Evolutionary conservation across 305 asterid species (phyloP), one percentile per base, ranked within the genome.

Genomic region (Petunia hybrid): DNA sequence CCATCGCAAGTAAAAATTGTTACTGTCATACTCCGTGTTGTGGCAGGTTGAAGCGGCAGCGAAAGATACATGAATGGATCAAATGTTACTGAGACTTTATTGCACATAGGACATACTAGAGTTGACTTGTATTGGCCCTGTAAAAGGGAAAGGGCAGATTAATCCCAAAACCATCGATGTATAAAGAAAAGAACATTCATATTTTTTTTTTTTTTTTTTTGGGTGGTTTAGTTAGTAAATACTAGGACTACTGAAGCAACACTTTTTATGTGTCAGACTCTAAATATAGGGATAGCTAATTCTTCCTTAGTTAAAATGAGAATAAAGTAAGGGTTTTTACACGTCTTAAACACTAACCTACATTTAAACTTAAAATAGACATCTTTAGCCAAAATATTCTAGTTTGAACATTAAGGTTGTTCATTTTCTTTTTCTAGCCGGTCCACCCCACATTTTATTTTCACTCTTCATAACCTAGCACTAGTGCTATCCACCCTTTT

Each of bases 41-140:
- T 89, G 45, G 99, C 91, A 4, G 98, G 87, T 89, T 93, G 98
- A 85, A 97, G 97, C 1, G 99, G 98, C 89, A 97, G 79, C 76
- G 99, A 97, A 63, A 97, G 93, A 81, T 94, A 94, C 99, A 97
- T 97, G 92, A 94, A 94, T 14, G 99, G 99, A 86, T 97, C 99
- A 59, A 97, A 97, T 80, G 98, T 97, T 65, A 94, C 92, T 6
- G 99, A 97, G 80, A 97, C 92, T 86, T 97, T 97, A 82, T 91
- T 89, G 84, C 99, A 97, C 68, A 84, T 90, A 81, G 99, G 99
- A 88, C 99, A 97, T 77, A 97, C 97, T 78, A 97, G 92, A 83
- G 99, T 97, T 57, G 99, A 97, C 89, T 97, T 97, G 92, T 92
- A 97, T 83, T 97, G 99, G 82, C 99, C 99, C 99, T 97, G 92